Conservation (phyloP, 2,329 filamentous ascomycete genomes). For the Talaromyces funiculosus region DNA sequence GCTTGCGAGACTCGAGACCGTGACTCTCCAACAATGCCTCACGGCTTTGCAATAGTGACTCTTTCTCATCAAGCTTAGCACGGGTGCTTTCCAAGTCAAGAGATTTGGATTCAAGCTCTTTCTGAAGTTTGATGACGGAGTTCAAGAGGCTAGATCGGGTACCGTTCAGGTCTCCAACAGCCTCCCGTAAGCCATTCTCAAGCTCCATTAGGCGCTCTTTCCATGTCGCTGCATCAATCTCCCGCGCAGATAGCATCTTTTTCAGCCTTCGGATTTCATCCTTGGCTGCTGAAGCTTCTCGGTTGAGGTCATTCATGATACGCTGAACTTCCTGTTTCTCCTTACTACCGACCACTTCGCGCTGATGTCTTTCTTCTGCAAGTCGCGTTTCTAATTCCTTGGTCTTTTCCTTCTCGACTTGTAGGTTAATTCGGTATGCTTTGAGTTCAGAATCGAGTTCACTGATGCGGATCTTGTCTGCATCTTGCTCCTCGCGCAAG, state of each 20-base stretch:
- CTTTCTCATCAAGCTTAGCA: conserved; percentile 77
- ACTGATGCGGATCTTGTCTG: conserved; percentile 95
- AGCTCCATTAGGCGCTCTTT: conserved; percentile 85
- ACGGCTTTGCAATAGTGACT: conserved; percentile 81
- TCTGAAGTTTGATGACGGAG: conserved; percentile 80
- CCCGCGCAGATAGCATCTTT: conserved; percentile 74
- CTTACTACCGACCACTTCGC: conserved; percentile 76
- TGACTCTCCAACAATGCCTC: conserved; percentile 84
- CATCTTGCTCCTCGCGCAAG: conserved; percentile 91
- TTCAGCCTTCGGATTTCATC: conserved; percentile 78
- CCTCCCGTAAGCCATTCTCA: conserved; percentile 80
- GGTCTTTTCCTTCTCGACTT: conserved; percentile 74
- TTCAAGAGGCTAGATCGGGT: conserved; percentile 80
- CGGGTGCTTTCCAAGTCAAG: conserved; percentile 76
- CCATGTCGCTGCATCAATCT: conserved; percentile 85
- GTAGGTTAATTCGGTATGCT: conserved; percentile 69
- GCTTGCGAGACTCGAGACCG: conserved; percentile 75
- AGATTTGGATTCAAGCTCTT: conserved; percentile 76
- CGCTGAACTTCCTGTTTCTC: conserved; percentile 96
- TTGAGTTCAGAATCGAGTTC: conserved; percentile 81
- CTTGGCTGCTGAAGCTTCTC: conserved; percentile 72
- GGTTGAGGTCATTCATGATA: conserved; percentile 86
- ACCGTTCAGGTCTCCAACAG: conserved; percentile 79
- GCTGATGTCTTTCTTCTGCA: conserved; percentile 73
- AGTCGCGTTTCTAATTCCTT: conserved; percentile 70